phyloP scores from a whole-genome alignment of 2,329 filamentous ascomycete species.

The Paecilomyces formosus region DNA sequence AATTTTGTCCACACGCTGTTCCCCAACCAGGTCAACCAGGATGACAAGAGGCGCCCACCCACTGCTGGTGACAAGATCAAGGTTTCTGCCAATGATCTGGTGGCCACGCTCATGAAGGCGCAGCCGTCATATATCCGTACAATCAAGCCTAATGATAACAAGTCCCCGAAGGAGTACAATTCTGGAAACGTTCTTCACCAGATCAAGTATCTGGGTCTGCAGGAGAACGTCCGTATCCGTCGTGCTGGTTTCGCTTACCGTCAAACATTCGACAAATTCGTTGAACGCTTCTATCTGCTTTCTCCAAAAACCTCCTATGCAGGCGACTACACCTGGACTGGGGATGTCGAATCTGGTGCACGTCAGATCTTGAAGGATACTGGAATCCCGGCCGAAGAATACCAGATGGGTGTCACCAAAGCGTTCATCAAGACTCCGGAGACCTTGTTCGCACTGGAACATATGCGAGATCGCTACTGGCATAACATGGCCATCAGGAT shows the following conservation, averaged over 20 bases:
- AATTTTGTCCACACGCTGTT: conserved; percentile 81
- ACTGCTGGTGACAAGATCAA: conserved; percentile 97
- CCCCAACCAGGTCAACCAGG: conserved; percentile 86
- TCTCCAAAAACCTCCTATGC: conserved; percentile 94
- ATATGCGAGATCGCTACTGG: conserved; percentile 97
- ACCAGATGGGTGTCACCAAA: conserved; percentile 94
- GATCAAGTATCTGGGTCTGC: conserved; percentile 97
- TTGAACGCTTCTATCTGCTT: conserved; percentile 91
- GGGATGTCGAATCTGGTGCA: conserved; percentile 77
- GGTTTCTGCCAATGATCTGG: conserved; percentile 85
- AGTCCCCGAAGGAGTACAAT: conserved; percentile 90
- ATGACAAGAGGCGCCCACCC: conserved; percentile 88
- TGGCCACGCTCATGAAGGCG: conserved; percentile 93
- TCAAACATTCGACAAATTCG: conserved; percentile 96
- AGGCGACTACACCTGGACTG: conserved; percentile 93
- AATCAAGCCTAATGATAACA: conserved; percentile 99
- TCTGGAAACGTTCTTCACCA: conserved; percentile 89
- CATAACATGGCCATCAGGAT: conserved; percentile 99
- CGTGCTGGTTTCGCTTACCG: conserved; percentile 94
- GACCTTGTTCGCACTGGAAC: conserved; percentile 90
- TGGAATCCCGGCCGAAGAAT: conserved; percentile 89
- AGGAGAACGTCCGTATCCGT: conserved; percentile 96
- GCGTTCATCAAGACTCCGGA: conserved; percentile 98
- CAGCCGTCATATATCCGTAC: conserved; percentile 97
- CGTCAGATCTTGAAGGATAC: conserved; percentile 94